Percentiles rank a stretch among this genome's conserved stretches.
Evolutionary conservation across 768 basidiomycete genomes (phyloP).

Genomic region (Galerina sulciceps): DNA sequence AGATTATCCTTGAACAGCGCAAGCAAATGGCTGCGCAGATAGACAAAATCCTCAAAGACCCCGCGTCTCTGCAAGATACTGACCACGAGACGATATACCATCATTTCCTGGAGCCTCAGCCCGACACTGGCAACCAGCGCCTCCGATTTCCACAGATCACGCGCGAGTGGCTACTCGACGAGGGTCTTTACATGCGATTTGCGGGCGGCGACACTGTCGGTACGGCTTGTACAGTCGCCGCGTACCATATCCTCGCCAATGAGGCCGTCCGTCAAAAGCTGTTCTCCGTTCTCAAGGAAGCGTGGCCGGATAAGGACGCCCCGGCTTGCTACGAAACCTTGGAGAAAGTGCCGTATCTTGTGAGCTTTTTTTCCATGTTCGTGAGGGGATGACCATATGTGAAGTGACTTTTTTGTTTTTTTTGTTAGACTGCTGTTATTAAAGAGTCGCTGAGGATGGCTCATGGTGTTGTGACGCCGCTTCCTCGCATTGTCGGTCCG

Average conservation of each 20-base stretch:
- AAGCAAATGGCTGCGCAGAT: constrained; percentile 38
- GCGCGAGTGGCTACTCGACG: constrained; percentile 38
- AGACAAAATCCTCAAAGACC: constrained; percentile 36
- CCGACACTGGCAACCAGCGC: constrained; percentile 33
- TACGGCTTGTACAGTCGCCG: constrained; percentile 39
- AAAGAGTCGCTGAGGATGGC: constrained; percentile 49
- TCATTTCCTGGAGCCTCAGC: constrained; percentile 35
- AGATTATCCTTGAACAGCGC: constrained; percentile 35
- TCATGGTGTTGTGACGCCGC: constrained; percentile 40
- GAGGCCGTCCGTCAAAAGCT: constrained; percentile 31
- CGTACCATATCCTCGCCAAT: constrained; percentile 38
- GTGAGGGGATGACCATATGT: neutral
- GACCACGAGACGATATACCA: constrained; percentile 44
- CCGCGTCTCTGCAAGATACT: constrained; percentile 28
- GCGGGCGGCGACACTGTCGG: constrained; percentile 51
- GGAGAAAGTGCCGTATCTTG: constrained; percentile 52
- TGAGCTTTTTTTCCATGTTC: constrained; percentile 23
- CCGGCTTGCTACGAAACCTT: constrained; percentile 35
- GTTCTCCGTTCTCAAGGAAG: constrained; percentile 33
- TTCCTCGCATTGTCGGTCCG: constrained; percentile 43
- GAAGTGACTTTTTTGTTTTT: too few relatives aligned
- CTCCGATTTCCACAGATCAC: constrained; percentile 34
- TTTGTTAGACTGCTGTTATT: constrained; percentile 46
- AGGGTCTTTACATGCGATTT: constrained; percentile 38
- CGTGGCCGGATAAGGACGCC: constrained; percentile 43